phyloP scores from a whole-genome alignment of 768 basidiomycete species.

The Pleurotus cornucopiae region DNA sequence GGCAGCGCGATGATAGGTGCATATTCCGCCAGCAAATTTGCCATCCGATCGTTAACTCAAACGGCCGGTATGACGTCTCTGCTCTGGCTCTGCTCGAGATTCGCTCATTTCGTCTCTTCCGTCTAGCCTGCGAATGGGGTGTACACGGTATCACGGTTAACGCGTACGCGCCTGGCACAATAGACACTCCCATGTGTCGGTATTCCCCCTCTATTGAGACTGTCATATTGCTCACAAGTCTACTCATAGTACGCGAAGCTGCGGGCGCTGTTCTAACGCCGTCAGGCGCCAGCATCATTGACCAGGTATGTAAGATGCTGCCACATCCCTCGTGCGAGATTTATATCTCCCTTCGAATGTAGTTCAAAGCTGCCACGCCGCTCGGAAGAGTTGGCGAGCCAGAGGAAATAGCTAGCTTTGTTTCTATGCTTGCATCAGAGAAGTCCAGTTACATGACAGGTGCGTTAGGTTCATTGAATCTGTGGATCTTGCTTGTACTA shows the following conservation, averaged over 20 bases:
- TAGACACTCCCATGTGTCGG: slow-evolving; percentile 27
- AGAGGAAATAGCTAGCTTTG: slow-evolving; percentile 27
- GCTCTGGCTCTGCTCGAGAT: not conserved
- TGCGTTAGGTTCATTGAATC: not conserved
- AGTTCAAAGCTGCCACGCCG: slow-evolving; percentile 12
- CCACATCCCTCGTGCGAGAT: too few relatives aligned
- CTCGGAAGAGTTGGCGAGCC: slow-evolving; percentile 20
- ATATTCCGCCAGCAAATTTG: slow-evolving; percentile 37
- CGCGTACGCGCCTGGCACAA: slow-evolving; percentile 32
- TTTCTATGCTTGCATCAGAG: slow-evolving; percentile 30
- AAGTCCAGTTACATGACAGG: slow-evolving; percentile 32
- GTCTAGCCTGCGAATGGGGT: slow-evolving; percentile 26
- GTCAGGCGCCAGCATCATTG: not conserved
- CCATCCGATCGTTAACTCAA: slow-evolving; percentile 37
- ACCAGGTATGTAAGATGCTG: not conserved
- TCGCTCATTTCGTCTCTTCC: not conserved
- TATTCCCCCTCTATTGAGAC: slow-evolving; percentile 1
- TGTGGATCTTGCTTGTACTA: not conserved
- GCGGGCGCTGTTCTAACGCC: slow-evolving; percentile 7
- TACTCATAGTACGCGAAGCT: slow-evolving; percentile 6
- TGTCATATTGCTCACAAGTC: not conserved
- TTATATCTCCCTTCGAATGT: not conserved
- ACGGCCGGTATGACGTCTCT: slow-evolving; percentile 22
- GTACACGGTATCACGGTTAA: slow-evolving; percentile 34
- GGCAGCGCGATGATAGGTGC: slow-evolving; percentile 18